phyloP scores from a whole-genome alignment of 176 grass and related monocot species.

The Hsuehochloa calcarea region DNA sequence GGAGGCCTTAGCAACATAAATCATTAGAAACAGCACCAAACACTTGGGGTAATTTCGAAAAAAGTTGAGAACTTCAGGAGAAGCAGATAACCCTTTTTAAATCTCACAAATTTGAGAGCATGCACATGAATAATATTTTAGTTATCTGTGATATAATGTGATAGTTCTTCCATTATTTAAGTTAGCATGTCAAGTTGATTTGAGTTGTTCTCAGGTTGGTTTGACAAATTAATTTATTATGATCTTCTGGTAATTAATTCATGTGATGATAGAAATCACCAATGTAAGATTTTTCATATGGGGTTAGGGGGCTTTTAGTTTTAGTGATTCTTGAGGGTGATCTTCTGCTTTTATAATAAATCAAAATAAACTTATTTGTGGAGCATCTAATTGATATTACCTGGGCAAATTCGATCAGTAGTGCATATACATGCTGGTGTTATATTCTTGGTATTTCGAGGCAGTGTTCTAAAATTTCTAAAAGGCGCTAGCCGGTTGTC shows the following conservation, averaged over 20 bases:
- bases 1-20: neutral
- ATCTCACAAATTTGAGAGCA: constrained; percentile 8
- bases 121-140: neutral
- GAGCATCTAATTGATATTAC: neutral
- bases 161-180: constrained; percentile 7
- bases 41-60: neutral
- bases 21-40: constrained; percentile 6
- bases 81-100: neutral
- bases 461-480: too few relatives aligned
- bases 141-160: neutral
- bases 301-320: neutral
- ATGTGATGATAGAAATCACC: constrained; percentile 6
- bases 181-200: constrained; percentile 6
- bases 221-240: neutral
- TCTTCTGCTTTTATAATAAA: neutral
- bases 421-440: neutral
- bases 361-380: neutral
- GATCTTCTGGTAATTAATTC: neutral
- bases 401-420: neutral
- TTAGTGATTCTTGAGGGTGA: neutral
- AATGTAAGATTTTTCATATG: neutral
- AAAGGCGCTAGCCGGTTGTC: too few relatives aligned
- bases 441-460: neutral
- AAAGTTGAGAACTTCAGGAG: neutral
- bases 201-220: neutral